Percentiles rank a stretch among this genome's conserved stretches.
These are phyloP conservation scores for Teratosphaeria pseudoeucalypti DNA, from an alignment of 2,329 filamentous ascomycete genomes.

Conservation along the genomic window DNA sequence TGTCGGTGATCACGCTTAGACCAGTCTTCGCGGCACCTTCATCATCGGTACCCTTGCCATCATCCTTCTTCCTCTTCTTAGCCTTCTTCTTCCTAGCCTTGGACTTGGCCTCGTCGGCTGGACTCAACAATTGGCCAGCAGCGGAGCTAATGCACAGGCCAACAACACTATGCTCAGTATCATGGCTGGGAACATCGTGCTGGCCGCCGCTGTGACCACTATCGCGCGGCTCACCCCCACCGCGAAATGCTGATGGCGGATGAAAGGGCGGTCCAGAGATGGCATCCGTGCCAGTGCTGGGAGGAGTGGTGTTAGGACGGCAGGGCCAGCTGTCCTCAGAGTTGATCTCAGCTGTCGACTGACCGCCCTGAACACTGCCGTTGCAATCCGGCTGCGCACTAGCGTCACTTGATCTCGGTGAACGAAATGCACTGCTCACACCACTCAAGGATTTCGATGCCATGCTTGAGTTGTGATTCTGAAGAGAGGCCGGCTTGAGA, in stretches of 20 bases:
- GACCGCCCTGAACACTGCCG: background rate
- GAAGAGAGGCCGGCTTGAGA: background rate
- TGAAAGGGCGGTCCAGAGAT: constrained; percentile 2
- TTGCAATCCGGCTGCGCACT: background rate
- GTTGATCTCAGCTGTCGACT: background rate
- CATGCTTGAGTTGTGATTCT: background rate
- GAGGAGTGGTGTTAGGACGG: background rate
- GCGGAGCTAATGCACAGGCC: constrained; percentile 7
- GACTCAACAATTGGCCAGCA: background rate
- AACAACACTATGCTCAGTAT: background rate
- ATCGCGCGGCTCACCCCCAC: background rate
- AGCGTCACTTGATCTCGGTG: background rate
- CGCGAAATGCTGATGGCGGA: background rate
- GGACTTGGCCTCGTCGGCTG: constrained; percentile 1
- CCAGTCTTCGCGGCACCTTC: background rate
- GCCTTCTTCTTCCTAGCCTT: constrained; percentile 15
- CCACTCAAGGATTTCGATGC: background rate
- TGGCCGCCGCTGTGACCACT: constrained; percentile 2
- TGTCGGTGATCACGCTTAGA: background rate
- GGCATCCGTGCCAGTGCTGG: background rate
- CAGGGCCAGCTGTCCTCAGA: background rate
- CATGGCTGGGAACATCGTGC: constrained; percentile 1
- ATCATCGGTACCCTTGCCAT: background rate
- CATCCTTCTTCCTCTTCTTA: constrained; percentile 11
- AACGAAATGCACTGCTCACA: background rate